Evolutionary conservation across 2,329 filamentous ascomycete genomes (phyloP).

Genomic region (Fusarium buxicola): DNA sequence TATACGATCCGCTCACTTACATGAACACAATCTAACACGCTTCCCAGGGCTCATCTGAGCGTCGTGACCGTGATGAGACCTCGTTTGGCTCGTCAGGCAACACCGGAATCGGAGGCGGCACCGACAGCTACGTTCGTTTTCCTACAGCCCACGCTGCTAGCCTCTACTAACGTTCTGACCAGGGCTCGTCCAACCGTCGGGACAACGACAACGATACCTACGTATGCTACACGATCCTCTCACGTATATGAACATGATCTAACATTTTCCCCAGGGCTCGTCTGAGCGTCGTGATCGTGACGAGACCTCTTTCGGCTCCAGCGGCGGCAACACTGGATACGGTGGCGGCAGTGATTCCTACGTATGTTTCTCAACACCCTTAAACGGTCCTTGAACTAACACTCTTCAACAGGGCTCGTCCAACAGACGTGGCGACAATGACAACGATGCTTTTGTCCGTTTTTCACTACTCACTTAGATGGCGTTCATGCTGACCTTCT

Average conservation of each 20-base stretch:
- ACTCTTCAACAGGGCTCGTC: too few relatives aligned
- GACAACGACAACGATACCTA: constrained; percentile 13
- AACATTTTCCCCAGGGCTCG: neutral
- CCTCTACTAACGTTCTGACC: neutral
- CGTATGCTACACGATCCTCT: neutral
- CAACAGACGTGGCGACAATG: too few relatives aligned
- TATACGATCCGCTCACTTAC: too few relatives aligned
- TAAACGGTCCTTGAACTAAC: too few relatives aligned
- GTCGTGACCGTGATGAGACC: constrained; percentile 17
- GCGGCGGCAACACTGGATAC: too few relatives aligned
- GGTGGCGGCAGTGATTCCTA: too few relatives aligned
- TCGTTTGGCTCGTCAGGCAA: constrained; percentile 6
- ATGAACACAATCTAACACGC: constrained; percentile 2
- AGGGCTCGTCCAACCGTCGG: constrained; percentile 26
- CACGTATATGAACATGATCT: neutral
- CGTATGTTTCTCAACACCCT: too few relatives aligned
- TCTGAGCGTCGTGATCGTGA: neutral
- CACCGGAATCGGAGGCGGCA: constrained; percentile 11
- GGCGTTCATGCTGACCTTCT: neutral
- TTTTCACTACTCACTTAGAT: too few relatives aligned
- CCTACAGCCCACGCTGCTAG: neutral
- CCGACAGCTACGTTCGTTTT: constrained; percentile 13
- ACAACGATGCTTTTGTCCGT: too few relatives aligned
- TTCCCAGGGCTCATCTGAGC: constrained; percentile 27
- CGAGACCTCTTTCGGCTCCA: too few relatives aligned